A percentile compares a stretch with the other conserved stretches of the same genome.
Conservation (phyloP, 1,284 basidiomycete species). For the Pseudozyma sp. region DNA sequence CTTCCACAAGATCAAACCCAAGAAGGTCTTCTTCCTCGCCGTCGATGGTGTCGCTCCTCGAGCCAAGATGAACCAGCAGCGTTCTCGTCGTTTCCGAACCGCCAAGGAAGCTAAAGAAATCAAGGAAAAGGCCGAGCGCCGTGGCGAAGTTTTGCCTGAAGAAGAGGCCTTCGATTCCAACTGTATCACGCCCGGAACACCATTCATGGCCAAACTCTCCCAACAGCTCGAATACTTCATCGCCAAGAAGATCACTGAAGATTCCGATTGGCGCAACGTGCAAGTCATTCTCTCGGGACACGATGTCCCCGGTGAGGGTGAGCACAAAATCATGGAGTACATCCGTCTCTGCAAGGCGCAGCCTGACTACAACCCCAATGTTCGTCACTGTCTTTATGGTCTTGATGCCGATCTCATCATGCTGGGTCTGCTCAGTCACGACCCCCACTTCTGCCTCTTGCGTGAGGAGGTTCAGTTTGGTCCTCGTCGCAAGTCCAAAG, state of each 20-base stretch:
- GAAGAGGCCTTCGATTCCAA: slow-evolving; percentile 98
- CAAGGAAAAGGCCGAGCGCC: slow-evolving; percentile 84
- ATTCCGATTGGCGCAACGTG: slow-evolving; percentile 80
- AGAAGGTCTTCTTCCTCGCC: slow-evolving; percentile 90
- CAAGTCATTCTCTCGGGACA: slow-evolving; percentile 97
- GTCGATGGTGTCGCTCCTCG: slow-evolving; percentile 97
- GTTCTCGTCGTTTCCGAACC: slow-evolving; percentile 84
- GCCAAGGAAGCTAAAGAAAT: slow-evolving; percentile 92
- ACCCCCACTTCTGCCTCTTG: slow-evolving; percentile 97
- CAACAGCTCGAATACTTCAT: slow-evolving; percentile 94
- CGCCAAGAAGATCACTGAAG: slow-evolving; percentile 67
- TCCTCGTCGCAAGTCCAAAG: slow-evolving; percentile 74
- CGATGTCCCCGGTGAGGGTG: slow-evolving; percentile 95
- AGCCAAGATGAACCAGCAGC: slow-evolving; percentile 99
- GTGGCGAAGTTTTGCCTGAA: slow-evolving; percentile 89
- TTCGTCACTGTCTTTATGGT: slow-evolving; percentile 96
- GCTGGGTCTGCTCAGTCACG: slow-evolving; percentile 95
- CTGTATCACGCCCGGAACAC: slow-evolving; percentile 97
- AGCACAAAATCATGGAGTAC: slow-evolving; percentile 99
- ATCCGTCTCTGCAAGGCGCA: slow-evolving; percentile 94
- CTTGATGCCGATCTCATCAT: slow-evolving; percentile 99
- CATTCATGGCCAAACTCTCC: slow-evolving; percentile 92
- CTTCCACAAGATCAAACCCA: slow-evolving; percentile 96
- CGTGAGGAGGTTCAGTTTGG: slow-evolving; percentile 99
- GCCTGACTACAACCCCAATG: slow-evolving; percentile 90